Evolutionary conservation across 2,329 filamentous ascomycete genomes (phyloP).

Genomic region (Xylariaceae sp.): DNA sequence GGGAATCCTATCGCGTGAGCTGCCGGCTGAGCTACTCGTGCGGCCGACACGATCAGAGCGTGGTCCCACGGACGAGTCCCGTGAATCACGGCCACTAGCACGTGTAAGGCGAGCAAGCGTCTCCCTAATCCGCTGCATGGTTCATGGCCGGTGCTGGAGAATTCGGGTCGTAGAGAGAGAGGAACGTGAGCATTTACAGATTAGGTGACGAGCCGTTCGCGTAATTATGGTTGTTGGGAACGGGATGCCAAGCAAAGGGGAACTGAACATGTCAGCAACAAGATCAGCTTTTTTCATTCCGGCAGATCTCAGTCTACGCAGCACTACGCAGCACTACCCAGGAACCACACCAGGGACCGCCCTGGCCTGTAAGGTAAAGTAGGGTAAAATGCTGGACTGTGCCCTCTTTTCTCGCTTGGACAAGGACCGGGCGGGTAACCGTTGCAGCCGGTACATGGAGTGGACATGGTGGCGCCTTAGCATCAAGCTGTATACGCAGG

Average conservation of each 20-base stretch:
- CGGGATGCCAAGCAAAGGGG: neutral
- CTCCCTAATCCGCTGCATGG: constrained; percentile 31
- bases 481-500: neutral
- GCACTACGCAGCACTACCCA: too few species aligned
- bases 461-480: constrained; percentile 13
- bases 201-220: constrained; percentile 1
- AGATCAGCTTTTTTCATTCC: neutral
- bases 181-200: neutral
- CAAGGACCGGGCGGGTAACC: constrained; percentile 15
- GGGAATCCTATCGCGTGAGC: constrained; percentile 24
- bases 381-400: neutral
- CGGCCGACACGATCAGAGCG: constrained; percentile 28
- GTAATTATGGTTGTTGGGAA: neutral
- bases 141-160: constrained; percentile 17
- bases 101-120: constrained; percentile 29
- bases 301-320: constrained; percentile 1
- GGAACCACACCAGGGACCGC: too few species aligned
- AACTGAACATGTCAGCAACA: neutral
- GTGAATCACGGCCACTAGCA: constrained; percentile 23
- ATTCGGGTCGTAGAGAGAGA: constrained; percentile 4
- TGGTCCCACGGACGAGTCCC: constrained; percentile 22
- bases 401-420: neutral
- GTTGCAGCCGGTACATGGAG: constrained; percentile 19
- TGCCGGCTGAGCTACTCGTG: constrained; percentile 27
- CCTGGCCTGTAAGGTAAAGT: too few species aligned